Evolutionary conservation across 2,329 filamentous ascomycete species (phyloP), one percentile per base, ranked within the genome.

Genomic region (Alternaria incomplexa): DNA sequence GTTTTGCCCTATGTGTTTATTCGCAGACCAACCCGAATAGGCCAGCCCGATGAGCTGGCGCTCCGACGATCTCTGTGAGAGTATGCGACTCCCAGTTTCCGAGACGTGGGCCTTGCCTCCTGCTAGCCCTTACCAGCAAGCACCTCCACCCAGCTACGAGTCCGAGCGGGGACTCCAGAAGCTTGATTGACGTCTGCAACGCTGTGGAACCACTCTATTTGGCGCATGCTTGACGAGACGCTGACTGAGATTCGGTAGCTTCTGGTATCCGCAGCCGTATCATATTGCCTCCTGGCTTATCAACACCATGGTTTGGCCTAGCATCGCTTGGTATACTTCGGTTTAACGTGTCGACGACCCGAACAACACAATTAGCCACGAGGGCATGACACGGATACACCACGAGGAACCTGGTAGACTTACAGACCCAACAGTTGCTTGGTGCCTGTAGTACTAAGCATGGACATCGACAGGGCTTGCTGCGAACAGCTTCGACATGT

Each of bases 141-240:
- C 59, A 65, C 54, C 51, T 36, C 66, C 56, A 71, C 62, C 66
- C 60, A 65, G 58, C 58, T 62, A 62, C 63, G 60, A 55, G 57
- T 66, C 67, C 60, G 70, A 66, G 70, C 70, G 71, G 71, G 66
- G 73, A 66, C 68, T 69, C 67, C 65, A 69, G 64, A 61, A 62
- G 64, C 65, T 62, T 60, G 58, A 55, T 61, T 55, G 26, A 64
- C 63, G 63, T 58, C 54, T 61, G 40, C 56, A 60, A 69, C 62
- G 65, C 66, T 63, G 70, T 71, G 61, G 56, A 58, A 71, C 65
- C 57, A 45, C 17, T 51, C 48, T 62, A 57, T 43, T 48, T 56
- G 50, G 40, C 53, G 44, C 36, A 20, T 58, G 25, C 52, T 32
- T 22, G 50, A 43, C 36, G 48, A 44, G 62, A 51, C 17, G 63